Conservation (phyloP, 2,329 filamentous ascomycete species). For the Proliferodiscus dingleyae region DNA sequence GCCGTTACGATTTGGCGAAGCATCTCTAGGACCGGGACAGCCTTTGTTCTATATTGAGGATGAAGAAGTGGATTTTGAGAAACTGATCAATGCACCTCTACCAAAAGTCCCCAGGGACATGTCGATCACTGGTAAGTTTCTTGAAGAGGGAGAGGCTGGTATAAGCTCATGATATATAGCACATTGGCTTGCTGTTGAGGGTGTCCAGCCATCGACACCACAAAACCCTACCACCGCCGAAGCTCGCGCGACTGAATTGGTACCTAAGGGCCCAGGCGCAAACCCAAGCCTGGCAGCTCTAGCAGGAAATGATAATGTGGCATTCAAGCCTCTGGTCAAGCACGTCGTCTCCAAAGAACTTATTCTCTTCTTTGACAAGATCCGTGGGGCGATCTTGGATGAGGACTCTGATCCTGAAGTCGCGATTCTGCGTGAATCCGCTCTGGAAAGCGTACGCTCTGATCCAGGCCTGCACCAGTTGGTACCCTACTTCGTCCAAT, state of each 20-base stretch:
- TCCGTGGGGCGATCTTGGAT: conserved; percentile 82
- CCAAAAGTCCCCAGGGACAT: conserved; percentile 93
- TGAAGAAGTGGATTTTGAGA: conserved; percentile 98
- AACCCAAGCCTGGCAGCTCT: conserved; percentile 81
- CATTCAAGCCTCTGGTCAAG: conserved; percentile 87
- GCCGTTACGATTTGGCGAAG: conserved; percentile 86
- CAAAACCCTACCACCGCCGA: conserved; percentile 91
- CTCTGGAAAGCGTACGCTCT: conserved; percentile 76
- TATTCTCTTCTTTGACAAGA: conserved; percentile 94
- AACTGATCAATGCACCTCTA: conserved; percentile 91
- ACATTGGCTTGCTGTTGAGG: conserved; percentile 97
- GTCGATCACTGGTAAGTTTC: conserved; percentile 71
- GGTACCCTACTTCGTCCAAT: conserved; percentile 93
- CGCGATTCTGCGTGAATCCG: conserved; percentile 69
- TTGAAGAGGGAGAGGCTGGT: neutral
- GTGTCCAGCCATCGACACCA: conserved; percentile 91
- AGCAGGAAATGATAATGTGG: conserved; percentile 75
- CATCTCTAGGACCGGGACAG: conserved; percentile 87
- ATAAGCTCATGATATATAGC: conserved; percentile 44
- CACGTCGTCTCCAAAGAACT: conserved; percentile 95
- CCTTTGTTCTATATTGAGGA: conserved; percentile 97
- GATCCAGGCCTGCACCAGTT: conserved; percentile 94
- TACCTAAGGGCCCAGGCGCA: conserved; percentile 84
- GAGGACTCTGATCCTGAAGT: conserved; percentile 78
- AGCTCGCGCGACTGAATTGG: conserved; percentile 74